Percentiles rank a stretch among this genome's conserved stretches.
phyloP scores from a whole-genome alignment of 768 basidiomycete species.

The Tricholoma sp. region DNA sequence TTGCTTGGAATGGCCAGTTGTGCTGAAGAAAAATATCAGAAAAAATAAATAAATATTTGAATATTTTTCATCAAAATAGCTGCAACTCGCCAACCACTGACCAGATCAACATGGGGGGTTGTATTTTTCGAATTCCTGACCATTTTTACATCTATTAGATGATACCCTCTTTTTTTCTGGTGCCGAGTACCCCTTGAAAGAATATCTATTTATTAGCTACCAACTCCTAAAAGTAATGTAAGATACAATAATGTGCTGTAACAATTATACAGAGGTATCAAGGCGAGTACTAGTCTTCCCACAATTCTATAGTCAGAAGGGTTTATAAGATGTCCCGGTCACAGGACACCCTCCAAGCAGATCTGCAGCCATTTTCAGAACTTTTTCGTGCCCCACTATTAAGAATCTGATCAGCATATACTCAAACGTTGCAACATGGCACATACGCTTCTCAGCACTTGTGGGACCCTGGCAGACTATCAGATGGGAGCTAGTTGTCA shows the following conservation, averaged over 20 bases:
- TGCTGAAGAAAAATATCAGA: too few species aligned
- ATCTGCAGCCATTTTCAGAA: conserved; percentile 36
- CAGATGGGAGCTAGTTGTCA: neutral
- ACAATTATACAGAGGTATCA: neutral
- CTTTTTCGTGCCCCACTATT: conserved; percentile 37
- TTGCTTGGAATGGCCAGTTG: too few species aligned
- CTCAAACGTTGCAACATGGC: neutral
- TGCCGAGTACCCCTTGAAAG: too few species aligned
- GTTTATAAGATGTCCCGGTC: neutral
- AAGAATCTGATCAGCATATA: neutral
- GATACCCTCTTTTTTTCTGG: too few species aligned
- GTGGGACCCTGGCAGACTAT: conserved; percentile 28
- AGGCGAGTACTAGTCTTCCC: neutral
- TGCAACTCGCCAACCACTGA: too few species aligned
- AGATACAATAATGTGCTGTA: neutral
- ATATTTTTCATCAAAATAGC: too few species aligned
- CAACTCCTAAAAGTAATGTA: too few species aligned
- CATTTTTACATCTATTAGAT: too few species aligned
- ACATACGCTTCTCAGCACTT: conserved; percentile 31
- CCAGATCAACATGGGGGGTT: too few species aligned
- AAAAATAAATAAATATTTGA: too few species aligned
- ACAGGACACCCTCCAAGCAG: conserved; percentile 38
- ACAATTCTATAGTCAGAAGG: neutral
- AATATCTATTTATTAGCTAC: too few species aligned
- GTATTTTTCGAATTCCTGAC: too few species aligned